Base-by-base conservation (phyloP, 2,329 filamentous ascomycete species). In the Lanzia echinophila region DNA sequence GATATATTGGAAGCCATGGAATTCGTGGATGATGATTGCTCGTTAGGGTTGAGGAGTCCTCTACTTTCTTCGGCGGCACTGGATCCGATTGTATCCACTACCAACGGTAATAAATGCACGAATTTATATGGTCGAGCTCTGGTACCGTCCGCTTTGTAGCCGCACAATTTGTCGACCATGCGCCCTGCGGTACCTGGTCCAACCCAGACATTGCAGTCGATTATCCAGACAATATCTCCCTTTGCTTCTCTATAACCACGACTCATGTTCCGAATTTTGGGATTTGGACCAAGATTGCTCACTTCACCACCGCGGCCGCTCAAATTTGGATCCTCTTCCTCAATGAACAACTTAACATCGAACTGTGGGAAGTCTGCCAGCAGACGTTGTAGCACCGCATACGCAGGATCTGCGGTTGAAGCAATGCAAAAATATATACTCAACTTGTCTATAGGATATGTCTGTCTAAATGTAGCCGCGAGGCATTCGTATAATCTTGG, bases 241-340 rank as follows among this genome's bases (percentile, higher is more conserved):
- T 86, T 85, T 1, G 90, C 89, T 67, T 97, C 91, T 28, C 90
- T 77, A 67, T 96, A 99, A 2, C 90, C 91, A 42, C 90, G 82
- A 68, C 91, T 96, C 77, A 97, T 89, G 69, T 99, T 99, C 48
- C 94, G 79, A 63, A 99, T 95, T 75, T 99, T 99, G n/a, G 94
- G 94, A 66, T 99, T 99, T 1, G 94, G 94, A 0, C 95, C 95
- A 54, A 97, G 77, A 54, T 81, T 78, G 58, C 78, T 71, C 47
- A 71, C 64, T 45, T 76, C 71, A 50, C 76, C 77, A 11, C 72
- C 70, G 32, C 74, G 64, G 31, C 77, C 78, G 50, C 82, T 78
- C 8, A 95, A 73, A 31, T 82, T 69, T 0, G 87, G 82, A 67
- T 96, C 90, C 56, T 95, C 87, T 47, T 87, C 81, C 72, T 96